Evolutionary conservation across 2,329 filamentous ascomycete species (phyloP), one percentile per base, ranked within the genome.

Genomic region (Sarocladium strictum): DNA sequence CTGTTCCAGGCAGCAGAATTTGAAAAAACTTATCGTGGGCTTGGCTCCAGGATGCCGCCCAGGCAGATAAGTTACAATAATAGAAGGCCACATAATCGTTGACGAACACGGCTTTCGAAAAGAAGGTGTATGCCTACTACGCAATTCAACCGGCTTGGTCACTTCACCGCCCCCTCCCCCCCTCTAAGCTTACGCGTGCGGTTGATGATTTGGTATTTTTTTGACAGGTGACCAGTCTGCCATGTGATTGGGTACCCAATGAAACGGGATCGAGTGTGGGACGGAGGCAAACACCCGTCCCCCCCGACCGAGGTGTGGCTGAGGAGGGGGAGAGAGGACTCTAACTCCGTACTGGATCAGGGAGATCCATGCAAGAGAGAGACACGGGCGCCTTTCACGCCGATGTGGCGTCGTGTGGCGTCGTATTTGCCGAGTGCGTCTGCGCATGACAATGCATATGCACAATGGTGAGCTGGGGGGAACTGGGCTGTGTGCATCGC

Each of bases 261-360:
- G 24, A 47, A 47, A 47, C 43, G 43, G 43, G 23, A n/a, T 21
- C n/a, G 17, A 19, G n/a, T n/a, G n/a, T n/a, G n/a, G 12, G 35
- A n/a, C 5, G 40, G 35, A n/a, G 35, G 35, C 35, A n/a, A 19
- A 38, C 6, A 10, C 12, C 12, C 35, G 35, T 32, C 29, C 37
- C n/a, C n/a, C n/a, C 7, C 37, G 17, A 15, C 40, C 40, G 43
- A 49, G 43, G n/a, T 51, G 47, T 51, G 47, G 47, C 47, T 51
- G 47, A 51, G 47, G 40, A n/a, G 9, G n/a, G n/a, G n/a, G n/a
- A n/a, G n/a, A 17, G 5, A 43, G 19, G 19, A 24, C 40, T 19
- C 40, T 14, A 21, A 43, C 7, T 7, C 17, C 17, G 10, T 19
- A 12, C n/a, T n/a, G n/a, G n/a, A n/a, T n/a, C n/a, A n/a, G n/a